Conservation (phyloP, 495 filamentous ascomycete genomes). For the Staphylotrichum longicolle region DNA sequence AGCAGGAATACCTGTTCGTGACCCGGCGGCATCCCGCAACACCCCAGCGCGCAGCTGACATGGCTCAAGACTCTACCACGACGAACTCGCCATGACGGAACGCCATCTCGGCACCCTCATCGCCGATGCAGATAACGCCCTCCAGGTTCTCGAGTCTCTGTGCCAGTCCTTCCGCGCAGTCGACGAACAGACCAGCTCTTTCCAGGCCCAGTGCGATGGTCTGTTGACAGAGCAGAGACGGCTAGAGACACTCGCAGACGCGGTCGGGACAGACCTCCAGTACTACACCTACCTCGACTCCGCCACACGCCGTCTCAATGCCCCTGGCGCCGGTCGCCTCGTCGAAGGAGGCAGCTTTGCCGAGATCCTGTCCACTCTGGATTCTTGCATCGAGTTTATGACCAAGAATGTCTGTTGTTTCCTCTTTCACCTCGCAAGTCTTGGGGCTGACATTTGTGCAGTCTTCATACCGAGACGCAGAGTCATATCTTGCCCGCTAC, state of each 20-base stretch:
- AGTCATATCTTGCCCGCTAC: constrained; percentile 84
- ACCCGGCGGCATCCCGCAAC: neutral
- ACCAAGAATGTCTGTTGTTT: constrained; percentile 63
- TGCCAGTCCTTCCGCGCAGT: constrained; percentile 82
- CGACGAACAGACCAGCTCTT: constrained; percentile 83
- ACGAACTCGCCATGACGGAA: constrained; percentile 75
- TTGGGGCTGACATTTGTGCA: constrained; percentile 39
- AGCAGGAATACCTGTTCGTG: constrained; percentile 78
- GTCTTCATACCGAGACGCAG: constrained; percentile 80
- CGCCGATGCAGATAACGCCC: constrained; percentile 65
- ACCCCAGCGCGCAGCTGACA: constrained; percentile 26
- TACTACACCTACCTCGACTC: constrained; percentile 92
- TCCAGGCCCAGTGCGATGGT: constrained; percentile 87
- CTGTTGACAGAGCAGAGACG: constrained; percentile 74
- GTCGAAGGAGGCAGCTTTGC: constrained; percentile 78
- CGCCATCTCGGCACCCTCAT: constrained; percentile 81
- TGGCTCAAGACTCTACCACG: constrained; percentile 61
- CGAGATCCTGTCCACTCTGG: constrained; percentile 79
- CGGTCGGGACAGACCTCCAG: constrained; percentile 78
- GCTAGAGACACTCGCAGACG: constrained; percentile 70
- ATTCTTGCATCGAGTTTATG: constrained; percentile 90
- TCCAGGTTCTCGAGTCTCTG: constrained; percentile 70
- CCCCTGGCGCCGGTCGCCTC: constrained; percentile 79
- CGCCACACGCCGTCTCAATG: constrained; percentile 84
- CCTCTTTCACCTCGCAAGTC: neutral